phyloP scores from a whole-genome alignment of 1,139 yeast genomes.

The Taphrina sp. region DNA sequence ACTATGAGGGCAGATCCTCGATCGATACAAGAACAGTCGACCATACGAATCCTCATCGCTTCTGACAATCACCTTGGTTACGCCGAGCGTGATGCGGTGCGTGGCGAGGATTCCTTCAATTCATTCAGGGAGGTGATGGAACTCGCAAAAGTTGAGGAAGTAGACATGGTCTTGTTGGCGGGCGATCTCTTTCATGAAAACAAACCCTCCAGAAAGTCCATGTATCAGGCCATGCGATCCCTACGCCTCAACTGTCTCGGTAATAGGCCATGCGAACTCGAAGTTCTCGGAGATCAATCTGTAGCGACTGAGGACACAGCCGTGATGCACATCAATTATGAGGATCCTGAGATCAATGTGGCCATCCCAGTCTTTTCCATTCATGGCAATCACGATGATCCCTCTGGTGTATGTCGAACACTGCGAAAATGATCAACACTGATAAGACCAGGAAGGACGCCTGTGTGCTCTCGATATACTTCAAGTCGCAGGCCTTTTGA shows the following conservation, averaged over 20 bases:
- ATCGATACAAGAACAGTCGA: slow-evolving; percentile 40
- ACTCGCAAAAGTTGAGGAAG: slow-evolving; percentile 53
- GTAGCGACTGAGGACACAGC: slow-evolving; percentile 55
- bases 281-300: slow-evolving; percentile 75
- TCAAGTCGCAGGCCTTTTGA: slow-evolving; percentile 75
- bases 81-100: slow-evolving; percentile 80
- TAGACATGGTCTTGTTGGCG: slow-evolving; percentile 86
- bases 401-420: slow-evolving; percentile 61
- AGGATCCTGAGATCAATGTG: slow-evolving; percentile 84
- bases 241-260: slow-evolving; percentile 75
- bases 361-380: slow-evolving; percentile 93
- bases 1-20: no score
- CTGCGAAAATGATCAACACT: background rate
- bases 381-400: slow-evolving; percentile 96
- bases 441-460: slow-evolving; percentile 49
- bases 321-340: slow-evolving; percentile 73
- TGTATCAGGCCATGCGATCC: slow-evolving; percentile 77
- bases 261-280: slow-evolving; percentile 82
- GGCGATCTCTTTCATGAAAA: slow-evolving; percentile 92
- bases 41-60: slow-evolving; percentile 74
- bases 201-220: slow-evolving; percentile 80
- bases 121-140: slow-evolving; percentile 81
- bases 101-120: slow-evolving; percentile 86
- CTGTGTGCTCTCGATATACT: slow-evolving; percentile 86
- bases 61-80: slow-evolving; percentile 98